These are phyloP conservation scores for Halenospora varia DNA, from an alignment of 495 filamentous ascomycete species.

Conservation along the genomic window DNA sequence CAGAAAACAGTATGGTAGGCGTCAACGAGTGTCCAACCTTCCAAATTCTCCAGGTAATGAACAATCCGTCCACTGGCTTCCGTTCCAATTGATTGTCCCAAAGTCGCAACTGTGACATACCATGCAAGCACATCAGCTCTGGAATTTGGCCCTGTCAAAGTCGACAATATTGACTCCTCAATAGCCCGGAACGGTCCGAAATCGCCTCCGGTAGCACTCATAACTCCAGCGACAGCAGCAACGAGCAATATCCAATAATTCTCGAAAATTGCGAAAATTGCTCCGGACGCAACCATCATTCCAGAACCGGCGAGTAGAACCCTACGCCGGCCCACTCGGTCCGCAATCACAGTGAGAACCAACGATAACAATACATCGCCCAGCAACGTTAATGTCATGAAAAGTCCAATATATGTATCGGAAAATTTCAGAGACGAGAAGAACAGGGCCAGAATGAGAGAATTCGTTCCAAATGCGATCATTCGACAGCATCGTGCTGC, in stretches of 20 bases:
- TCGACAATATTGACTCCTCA: conserved; percentile 74
- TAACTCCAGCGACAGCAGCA: conserved; percentile 75
- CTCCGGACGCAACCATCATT: conserved; percentile 64
- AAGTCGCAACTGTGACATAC: conserved; percentile 67
- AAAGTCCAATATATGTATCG: conserved; percentile 68
- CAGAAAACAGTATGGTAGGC: conserved; percentile 71
- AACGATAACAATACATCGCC: conserved; percentile 78
- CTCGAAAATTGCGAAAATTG: conserved; percentile 59
- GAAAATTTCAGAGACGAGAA: conserved; percentile 63
- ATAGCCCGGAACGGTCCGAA: conserved; percentile 80
- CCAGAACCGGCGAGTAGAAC: conserved; percentile 61
- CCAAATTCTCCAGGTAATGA: conserved; percentile 42
- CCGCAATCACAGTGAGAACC: conserved; percentile 68
- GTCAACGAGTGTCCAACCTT: conserved; percentile 51
- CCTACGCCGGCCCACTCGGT: conserved; percentile 63
- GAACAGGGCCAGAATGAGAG: conserved; percentile 71
- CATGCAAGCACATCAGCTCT: conserved; percentile 76
- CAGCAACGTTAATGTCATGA: conserved; percentile 81
- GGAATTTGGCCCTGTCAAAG: conserved; percentile 56
- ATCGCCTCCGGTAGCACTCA: conserved; percentile 75
- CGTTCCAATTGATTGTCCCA: conserved; percentile 61
- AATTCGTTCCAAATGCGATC: conserved; percentile 75
- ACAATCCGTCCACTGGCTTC: conserved; percentile 64
- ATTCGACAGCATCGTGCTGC: conserved; percentile 69
- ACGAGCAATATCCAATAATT: conserved; percentile 72